phyloP scores from a whole-genome alignment of 257 asterid species.

The Nicotiana otophora region DNA sequence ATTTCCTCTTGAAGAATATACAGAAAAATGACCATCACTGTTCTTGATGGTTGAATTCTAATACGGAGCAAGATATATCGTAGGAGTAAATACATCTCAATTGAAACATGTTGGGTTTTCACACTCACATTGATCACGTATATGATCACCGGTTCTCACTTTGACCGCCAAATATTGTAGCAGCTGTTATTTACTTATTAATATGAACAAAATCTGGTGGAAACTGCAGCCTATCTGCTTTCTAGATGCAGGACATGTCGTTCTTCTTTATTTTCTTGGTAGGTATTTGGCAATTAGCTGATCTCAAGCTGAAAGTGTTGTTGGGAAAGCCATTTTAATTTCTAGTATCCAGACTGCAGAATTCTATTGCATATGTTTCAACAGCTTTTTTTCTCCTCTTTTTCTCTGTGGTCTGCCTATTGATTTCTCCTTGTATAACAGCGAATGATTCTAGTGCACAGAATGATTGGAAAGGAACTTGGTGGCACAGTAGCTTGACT shows the following conservation, averaged over 20 bases:
- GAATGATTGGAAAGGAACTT: slow-evolving; percentile 64
- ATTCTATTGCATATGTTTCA: neutral
- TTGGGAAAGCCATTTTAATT: neutral
- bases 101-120: neutral
- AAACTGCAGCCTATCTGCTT: neutral
- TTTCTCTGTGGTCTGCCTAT: slow-evolving; percentile 9
- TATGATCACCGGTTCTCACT: neutral
- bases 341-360: neutral
- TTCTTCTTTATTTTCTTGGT: neutral
- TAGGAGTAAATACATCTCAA: neutral
- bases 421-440: slow-evolving; percentile 17
- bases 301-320: neutral
- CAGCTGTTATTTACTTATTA: neutral
- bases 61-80: neutral
- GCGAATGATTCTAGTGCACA: slow-evolving; percentile 49
- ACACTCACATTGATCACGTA: neutral
- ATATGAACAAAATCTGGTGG: neutral
- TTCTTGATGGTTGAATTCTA: neutral
- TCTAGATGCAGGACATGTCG: neutral
- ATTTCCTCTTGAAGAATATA: neutral
- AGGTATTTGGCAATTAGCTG: neutral
- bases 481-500: slow-evolving; percentile 65
- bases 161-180: neutral
- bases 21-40: neutral
- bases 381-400: neutral